Conservation (phyloP, 805 yeast species). For the Hanseniaspora hatyaiensis region DNA sequence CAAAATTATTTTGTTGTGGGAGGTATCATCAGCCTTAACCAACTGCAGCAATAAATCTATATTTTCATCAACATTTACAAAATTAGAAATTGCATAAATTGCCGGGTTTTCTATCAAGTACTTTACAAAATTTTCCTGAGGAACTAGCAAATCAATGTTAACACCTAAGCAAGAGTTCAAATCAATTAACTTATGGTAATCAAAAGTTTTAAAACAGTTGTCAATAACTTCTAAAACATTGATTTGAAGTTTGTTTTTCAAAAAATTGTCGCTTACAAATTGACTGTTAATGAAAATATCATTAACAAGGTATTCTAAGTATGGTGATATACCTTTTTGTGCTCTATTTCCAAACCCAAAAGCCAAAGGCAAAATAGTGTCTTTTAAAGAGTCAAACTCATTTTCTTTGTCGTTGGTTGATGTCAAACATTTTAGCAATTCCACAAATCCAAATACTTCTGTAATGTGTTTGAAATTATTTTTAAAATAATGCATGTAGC, state of each 20-base stretch:
- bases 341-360: slow-evolving; percentile 52
- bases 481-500: slow-evolving; percentile 30
- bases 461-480: slow-evolving; percentile 42
- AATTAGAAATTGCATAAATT: slow-evolving; percentile 27
- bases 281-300: slow-evolving; percentile 51
- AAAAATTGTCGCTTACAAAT: slow-evolving; percentile 24
- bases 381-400: no score
- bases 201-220: slow-evolving; percentile 40
- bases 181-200: slow-evolving; percentile 41
- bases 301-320: slow-evolving; percentile 57
- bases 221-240: slow-evolving; percentile 43
- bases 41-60: slow-evolving; percentile 48
- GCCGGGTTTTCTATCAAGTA: slow-evolving; percentile 62
- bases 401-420: neutral
- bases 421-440: no score
- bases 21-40: neutral
- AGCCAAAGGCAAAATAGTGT: slow-evolving; percentile 51
- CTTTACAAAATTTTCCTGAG: slow-evolving; percentile 35
- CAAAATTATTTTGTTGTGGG: neutral
- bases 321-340: slow-evolving; percentile 63
- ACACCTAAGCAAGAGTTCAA: slow-evolving; percentile 39
- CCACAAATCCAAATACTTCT: slow-evolving; percentile 41
- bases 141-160: slow-evolving; percentile 40
- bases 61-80: slow-evolving; percentile 22
- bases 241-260: slow-evolving; percentile 39